These are phyloP conservation scores for Agaricus blazei DNA, from an alignment of 768 basidiomycete species.

Conservation along the genomic window DNA sequence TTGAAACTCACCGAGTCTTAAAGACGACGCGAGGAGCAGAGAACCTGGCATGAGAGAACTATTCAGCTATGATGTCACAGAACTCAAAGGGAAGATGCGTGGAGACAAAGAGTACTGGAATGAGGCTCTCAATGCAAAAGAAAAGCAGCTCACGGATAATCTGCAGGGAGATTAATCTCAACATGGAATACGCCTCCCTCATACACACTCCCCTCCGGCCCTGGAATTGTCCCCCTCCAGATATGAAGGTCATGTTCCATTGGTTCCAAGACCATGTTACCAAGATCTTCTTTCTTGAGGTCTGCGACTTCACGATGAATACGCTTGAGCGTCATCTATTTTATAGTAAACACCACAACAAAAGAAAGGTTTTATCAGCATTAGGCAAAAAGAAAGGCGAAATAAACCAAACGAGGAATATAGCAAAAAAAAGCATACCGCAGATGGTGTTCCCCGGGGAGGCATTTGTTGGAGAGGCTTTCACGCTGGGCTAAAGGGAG, in stretches of 20 bases:
- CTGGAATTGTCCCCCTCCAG: conserved; percentile 78
- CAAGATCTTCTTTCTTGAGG: conserved; percentile 78
- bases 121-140: background rate
- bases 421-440: background rate
- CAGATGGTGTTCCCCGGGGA: conserved; percentile 3
- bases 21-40: conserved; percentile 75
- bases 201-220: conserved; percentile 78
- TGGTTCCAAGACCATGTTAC: conserved; percentile 64
- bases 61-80: background rate
- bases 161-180: conserved; percentile 57
- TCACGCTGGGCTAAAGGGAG: background rate
- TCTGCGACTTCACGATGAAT: conserved; percentile 81
- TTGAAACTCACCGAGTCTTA: conserved; percentile 53
- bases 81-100: background rate
- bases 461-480: background rate
- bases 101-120: background rate
- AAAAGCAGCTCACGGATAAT: conserved; percentile 66
- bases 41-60: conserved; percentile 41
- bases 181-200: conserved; percentile 74
- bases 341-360: background rate
- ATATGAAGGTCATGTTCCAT: conserved; percentile 58
- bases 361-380: background rate
- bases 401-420: background rate
- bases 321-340: conserved; percentile 65
- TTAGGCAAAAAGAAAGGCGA: background rate